Conservation (phyloP, 768 basidiomycete species). For the Amanita brunnescens region DNA sequence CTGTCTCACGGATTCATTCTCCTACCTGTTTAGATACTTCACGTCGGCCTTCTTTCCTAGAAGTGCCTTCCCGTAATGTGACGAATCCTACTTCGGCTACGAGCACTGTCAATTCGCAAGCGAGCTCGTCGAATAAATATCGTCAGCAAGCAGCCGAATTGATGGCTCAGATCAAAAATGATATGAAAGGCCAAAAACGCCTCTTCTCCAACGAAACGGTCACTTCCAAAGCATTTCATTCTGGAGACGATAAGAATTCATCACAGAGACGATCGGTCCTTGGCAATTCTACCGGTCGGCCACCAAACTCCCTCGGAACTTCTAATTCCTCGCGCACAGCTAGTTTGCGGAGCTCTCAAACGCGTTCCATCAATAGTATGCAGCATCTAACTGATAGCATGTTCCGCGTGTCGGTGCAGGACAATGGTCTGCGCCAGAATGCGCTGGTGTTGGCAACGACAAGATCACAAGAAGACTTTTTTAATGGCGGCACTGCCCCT, state of each 20-base stretch:
- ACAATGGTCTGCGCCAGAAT: conserved; percentile 10
- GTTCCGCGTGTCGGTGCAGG: conserved; percentile 31
- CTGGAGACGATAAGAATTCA: conserved; percentile 6
- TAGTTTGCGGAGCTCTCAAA: background rate
- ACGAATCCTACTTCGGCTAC: conserved; percentile 21
- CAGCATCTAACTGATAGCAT: background rate
- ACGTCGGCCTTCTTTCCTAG: conserved; percentile 24
- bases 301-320: background rate
- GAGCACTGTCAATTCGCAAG: conserved; percentile 23
- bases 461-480: background rate
- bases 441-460: background rate
- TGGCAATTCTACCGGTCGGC: conserved; percentile 1
- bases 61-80: conserved; percentile 21
- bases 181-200: conserved; percentile 68
- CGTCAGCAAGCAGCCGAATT: conserved; percentile 69
- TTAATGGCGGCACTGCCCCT: conserved; percentile 20
- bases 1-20: background rate
- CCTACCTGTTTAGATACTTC: conserved; percentile 16
- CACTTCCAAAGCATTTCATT: background rate
- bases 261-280: background rate
- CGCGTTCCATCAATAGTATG: background rate
- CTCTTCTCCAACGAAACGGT: conserved; percentile 56
- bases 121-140: conserved; percentile 48
- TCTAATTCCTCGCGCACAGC: background rate
- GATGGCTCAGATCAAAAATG: conserved; percentile 81